A percentile compares a stretch with the other conserved stretches of the same genome.
Evolutionary conservation across 768 basidiomycete species (phyloP).

Genomic region (Lactarius hatsudake): DNA sequence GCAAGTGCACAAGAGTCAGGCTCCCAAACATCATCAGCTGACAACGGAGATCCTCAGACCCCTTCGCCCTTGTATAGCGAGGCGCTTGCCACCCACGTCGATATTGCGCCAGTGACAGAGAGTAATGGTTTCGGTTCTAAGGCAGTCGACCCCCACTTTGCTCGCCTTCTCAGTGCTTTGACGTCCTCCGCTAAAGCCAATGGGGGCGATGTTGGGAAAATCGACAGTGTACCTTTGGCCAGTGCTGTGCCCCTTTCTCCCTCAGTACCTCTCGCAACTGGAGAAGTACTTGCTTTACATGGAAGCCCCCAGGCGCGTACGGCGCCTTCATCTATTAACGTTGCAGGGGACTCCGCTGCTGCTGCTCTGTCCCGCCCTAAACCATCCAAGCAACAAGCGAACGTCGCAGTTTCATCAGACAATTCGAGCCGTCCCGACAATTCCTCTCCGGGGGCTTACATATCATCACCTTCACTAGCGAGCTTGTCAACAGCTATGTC

Average conservation of each 20-base stretch:
- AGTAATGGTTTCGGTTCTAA: slow-evolving; percentile 33
- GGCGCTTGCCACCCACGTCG: slow-evolving; percentile 36
- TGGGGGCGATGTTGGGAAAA: background rate
- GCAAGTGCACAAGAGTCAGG: slow-evolving; percentile 54
- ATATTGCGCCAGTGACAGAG: slow-evolving; percentile 35
- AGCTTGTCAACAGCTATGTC: slow-evolving; percentile 19
- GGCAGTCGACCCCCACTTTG: slow-evolving; percentile 66
- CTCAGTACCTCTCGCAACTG: background rate
- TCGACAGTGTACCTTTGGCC: background rate
- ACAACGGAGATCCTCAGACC: slow-evolving; percentile 59
- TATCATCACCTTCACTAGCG: slow-evolving; percentile 10
- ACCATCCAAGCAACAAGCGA: slow-evolving; percentile 3
- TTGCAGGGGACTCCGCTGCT: background rate
- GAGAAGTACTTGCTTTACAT: background rate
- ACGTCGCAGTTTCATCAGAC: background rate
- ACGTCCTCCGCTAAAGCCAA: slow-evolving; percentile 47
- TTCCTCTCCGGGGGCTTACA: slow-evolving; percentile 2
- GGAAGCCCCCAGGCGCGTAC: slow-evolving; percentile 8
- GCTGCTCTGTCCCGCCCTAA: background rate
- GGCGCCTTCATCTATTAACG: background rate
- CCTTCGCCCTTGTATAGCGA: slow-evolving; percentile 59
- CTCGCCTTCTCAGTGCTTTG: slow-evolving; percentile 60
- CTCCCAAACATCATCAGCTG: slow-evolving; percentile 60
- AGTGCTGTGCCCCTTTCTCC: background rate
- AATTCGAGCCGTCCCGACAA: background rate